Percentiles rank a stretch among this genome's conserved stretches.
These are phyloP conservation scores for Cyclotella cryptica DNA, from an alignment of 108 stramenopile genomes.

Conservation along the genomic window DNA sequence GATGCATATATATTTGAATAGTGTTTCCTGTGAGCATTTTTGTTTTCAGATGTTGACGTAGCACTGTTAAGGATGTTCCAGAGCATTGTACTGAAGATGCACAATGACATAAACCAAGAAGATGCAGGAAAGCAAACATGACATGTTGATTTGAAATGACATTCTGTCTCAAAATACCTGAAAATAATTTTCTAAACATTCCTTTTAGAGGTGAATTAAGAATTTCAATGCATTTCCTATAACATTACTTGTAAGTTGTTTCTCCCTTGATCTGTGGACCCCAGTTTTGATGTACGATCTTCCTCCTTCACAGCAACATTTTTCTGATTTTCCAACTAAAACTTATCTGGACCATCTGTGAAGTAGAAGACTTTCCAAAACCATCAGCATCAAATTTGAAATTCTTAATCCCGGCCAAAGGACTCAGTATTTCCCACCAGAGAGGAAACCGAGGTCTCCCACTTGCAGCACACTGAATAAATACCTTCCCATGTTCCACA, in stretches of 20 bases:
- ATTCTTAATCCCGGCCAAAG: constrained; percentile 50
- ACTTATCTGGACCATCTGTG: not conserved
- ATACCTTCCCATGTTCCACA: constrained; percentile 75
- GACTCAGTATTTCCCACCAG: constrained; percentile 58
- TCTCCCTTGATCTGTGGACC: not conserved
- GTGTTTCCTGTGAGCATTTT: too few species aligned
- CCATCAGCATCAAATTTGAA: not conserved
- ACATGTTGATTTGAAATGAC: too few species aligned
- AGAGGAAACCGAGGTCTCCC: constrained; percentile 80
- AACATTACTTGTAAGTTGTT: not conserved
- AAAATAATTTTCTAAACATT: too few species aligned
- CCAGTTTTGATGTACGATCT: not conserved
- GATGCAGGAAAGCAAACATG: too few species aligned
- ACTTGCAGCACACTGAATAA: constrained; percentile 72
- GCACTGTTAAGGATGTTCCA: too few species aligned
- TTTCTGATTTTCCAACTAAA: constrained; percentile 1
- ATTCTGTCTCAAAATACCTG: too few species aligned
- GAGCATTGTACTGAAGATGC: too few species aligned
- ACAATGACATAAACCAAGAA: too few species aligned
- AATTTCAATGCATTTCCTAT: not conserved
- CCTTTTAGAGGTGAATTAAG: too few species aligned
- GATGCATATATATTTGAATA: too few species aligned
- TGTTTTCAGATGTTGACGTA: too few species aligned
- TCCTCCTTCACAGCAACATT: not conserved
- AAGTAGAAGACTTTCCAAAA: not conserved